Base-by-base conservation (phyloP, 1,284 basidiomycete genomes). In the Sporisorium scitamineum region DNA sequence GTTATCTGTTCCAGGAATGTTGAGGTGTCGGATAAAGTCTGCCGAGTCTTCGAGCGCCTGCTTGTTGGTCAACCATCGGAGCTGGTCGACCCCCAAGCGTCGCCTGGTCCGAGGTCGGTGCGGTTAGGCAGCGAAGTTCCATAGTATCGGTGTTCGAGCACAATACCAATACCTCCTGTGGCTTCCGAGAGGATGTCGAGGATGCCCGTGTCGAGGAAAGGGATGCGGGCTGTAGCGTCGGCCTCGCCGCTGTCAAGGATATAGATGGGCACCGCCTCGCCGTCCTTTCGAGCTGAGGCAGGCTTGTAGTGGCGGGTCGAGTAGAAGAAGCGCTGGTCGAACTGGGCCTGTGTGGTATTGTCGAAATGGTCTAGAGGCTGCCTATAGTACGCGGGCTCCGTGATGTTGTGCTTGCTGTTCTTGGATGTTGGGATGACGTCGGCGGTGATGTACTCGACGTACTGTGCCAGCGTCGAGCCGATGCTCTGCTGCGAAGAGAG, bases 1-100 rank as follows among this genome's bases (percentile, higher is more conserved):
- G 65, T 92, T 90, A 5, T 90, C 87, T 27, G 95, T 89, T 0
- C 91, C 91, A 1, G 86, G 86, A 61, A 95, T 92, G 76, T 91
- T 89, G 82, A 97, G 90, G 65, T 91, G 89, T 8, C 89, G 87
- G 88, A 97, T 94, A 84, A 98, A 97, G 85, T 92, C 90, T 1
- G 94, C 94, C 52, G 92, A 94, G 87, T 99, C 96, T n/a, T 93
- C 92, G 0, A 94, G 90, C 1, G 94, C 89, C 85, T 97, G 95
- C 24, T 90, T 91, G 73, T 97, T 97, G 84, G 91, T 93, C 55
- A 98, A 88, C 90, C 92, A 95, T 32, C 92, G 61, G 87, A 90
- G 89, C 79, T 90, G 87, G 24, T 88, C 88, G 0, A 73, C 73
- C 8, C 75, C 51, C 60, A 76, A 24, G 64, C 55, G 13, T 77